phyloP scores from a whole-genome alignment of 2,329 filamentous ascomycete genomes.

The Talaromyces sp. region DNA sequence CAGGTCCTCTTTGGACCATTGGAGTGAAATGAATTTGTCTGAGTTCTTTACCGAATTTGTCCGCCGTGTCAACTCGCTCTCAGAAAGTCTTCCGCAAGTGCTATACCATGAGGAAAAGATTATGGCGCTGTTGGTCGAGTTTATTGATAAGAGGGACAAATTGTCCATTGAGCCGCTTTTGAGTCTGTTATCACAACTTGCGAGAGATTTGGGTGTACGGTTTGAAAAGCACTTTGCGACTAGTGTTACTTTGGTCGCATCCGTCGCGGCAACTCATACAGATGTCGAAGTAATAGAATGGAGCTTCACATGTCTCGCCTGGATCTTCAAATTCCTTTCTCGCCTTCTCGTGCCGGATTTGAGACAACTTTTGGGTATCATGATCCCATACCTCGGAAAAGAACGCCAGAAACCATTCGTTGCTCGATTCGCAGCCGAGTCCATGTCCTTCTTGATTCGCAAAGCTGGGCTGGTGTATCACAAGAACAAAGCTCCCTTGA shows the following conservation, averaged over 20 bases:
- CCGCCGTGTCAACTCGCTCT: conserved; percentile 70
- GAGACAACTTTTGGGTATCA: conserved; percentile 76
- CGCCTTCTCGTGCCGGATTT: conserved; percentile 82
- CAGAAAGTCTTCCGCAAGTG: conserved; percentile 87
- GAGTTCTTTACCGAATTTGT: conserved; percentile 76
- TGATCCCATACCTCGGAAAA: conserved; percentile 82
- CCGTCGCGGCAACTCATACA: conserved; percentile 72
- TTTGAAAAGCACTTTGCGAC: conserved; percentile 87
- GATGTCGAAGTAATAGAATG: conserved; percentile 93
- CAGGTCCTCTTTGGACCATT: conserved; percentile 76
- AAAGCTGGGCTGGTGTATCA: conserved; percentile 79
- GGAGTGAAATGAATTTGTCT: conserved; percentile 88
- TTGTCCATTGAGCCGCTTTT: conserved; percentile 82
- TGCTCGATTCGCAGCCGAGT: conserved; percentile 88
- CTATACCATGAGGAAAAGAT: conserved; percentile 86
- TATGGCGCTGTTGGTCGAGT: conserved; percentile 70
- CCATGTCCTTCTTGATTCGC: conserved; percentile 87
- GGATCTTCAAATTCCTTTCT: conserved; percentile 95
- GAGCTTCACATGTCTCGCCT: conserved; percentile 91
- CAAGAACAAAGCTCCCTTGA: conserved; percentile 67
- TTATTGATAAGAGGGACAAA: conserved; percentile 74
- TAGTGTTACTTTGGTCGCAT: conserved; percentile 71
- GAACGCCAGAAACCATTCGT: conserved; percentile 80
- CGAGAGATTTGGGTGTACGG: conserved; percentile 81
- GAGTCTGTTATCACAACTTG: conserved; percentile 85